Evolutionary conservation across 208 protist genomes (phyloP), one percentile per base, ranked within the genome.

Genomic region (Leishmania amazonensis): DNA sequence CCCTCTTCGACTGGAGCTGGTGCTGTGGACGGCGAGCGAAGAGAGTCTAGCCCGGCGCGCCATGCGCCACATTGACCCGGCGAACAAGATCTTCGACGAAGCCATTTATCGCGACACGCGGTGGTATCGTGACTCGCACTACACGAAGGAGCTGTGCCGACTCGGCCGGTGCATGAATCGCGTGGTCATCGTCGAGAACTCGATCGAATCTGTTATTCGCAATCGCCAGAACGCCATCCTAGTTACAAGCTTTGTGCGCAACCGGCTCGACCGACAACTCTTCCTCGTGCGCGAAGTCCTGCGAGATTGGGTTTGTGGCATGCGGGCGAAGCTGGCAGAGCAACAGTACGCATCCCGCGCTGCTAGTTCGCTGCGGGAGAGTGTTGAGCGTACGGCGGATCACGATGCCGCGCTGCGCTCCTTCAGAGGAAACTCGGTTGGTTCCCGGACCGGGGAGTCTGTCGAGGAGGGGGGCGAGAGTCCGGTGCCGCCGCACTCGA

Each of bases 121-220:
- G n/a, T 98, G 96, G 94, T 98, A 96, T 85, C 83, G 90, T 51
- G 90, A 96, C 76, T 78, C 83, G 28, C 90, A 90, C 83, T 97
- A 96, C 85, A 96, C 93, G 9, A 98, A 98, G 85, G 93, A 97
- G 60, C 85, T 98, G 74, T 87, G 88, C 45, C 93, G 89, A 17
- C 87, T 98, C 0, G 96, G 96, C 17, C 90, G 96, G 1, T 40
- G 57, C 24, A 85, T 98, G 78, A 83, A 93, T n/a, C 88, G 88
- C 76, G 85, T 90, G 47, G 90, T 95, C 65, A 97, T 98, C 79
- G 88, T 98, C n/a, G 94, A 98, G 80, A 98, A 98, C 86, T 89
- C 92, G n/a, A 87, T 93, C n/a, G 80, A 87, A n/a, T 96, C 90
- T 9, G 94, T 98, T 31, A 76, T 78, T 47, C 80, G 94, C 62